Base-by-base conservation (phyloP, 257 asterid species). In the Scutellaria galericulata region DNA sequence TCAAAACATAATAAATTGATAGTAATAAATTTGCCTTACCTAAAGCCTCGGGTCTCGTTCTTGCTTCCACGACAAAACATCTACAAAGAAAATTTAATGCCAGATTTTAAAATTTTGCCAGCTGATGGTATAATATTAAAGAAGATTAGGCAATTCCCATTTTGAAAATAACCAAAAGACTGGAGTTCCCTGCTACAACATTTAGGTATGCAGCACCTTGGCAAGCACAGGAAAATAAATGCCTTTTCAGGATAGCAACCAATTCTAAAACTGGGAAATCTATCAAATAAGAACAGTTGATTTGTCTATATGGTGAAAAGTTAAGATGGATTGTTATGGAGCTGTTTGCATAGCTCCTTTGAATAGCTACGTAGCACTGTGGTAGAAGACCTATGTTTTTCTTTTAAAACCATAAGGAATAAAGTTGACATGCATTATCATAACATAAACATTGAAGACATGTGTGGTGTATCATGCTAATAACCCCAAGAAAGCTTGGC, bases 21-120 rank as follows among this genome's bases (percentile, higher is more conserved):
- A 24, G 70, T 24, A 46, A 78, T 31, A 47, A 48, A 56, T 15
- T 50, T 1, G 67, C 66, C 83, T 70, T 78, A 92, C 99, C 99
- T 95, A 70, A 88, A 95, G 58, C 96, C 99, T 60, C 98, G 84
- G 42, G 97, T 95, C 47, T 89, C 97, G 42, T 88, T 92, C 79
- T 78, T 84, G 90, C 99, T 95, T 60, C 98, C 99, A 71, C 92
- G 97, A 83, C 99, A 95, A 85, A 92, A 90, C 85, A 92, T 87
- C 98, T 90, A 83, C 77, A 81, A 24, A 68, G 58, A 68, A 64
- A 71, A 71, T 10, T 18, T 62, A 75, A 52, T 31, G 52, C 54
- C 67, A 77, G 61, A 79, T 47, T 46, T 66, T 18, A 64, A 75
- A 7, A 35, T 1, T 0, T 24, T 31, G 37, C 37, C 37, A 31